Evolutionary conservation across 1,139 yeast species (phyloP), one percentile per base, ranked within the genome.

Genomic region (Arxiozyma slooffiae): DNA sequence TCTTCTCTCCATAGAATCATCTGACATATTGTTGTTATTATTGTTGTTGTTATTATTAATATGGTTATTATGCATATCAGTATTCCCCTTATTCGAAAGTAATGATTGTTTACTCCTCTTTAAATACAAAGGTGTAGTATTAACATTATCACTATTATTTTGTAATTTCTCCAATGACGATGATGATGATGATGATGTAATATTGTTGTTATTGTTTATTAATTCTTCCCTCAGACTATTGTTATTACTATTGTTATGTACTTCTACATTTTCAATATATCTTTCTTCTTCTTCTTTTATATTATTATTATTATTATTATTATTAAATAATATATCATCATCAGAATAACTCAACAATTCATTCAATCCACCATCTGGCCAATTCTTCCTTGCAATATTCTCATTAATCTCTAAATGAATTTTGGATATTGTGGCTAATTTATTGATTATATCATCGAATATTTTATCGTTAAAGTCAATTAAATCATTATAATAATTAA

Each of bases 321-420:
- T 40, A 16, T 23, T 42, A 41, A 17, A 41, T 18, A 41, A 18
- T 6, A 41, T 24, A 42, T 42, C 45, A 42, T 42, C 45, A 2
- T 79, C 80, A 14, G 81, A 73, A 46, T 73, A 66, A n/a, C 74
- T 67, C 41, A 81, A 69, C 49, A 87, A 68, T 30, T 78, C 82
- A 61, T 87, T 95, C 41, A 86, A 68, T 0, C 95, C 95, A 21
- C 92, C 92, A 9, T 95, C 95, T 11, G 85, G 76, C 88, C 90
- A 83, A 8, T 95, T 94, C 63, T 87, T 87, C 52, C 81, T 75
- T 0, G 95, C 95, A 38, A 88, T 79, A 21, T 85, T 83, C 61
- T 85, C 95, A 58, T 80, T 82, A 6, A 87, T 79, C 60, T 86
- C 94, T 37, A 88, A 79, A 61, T 87, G 92, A 1, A 94, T 92